Percentiles rank a stretch among this genome's conserved stretches.
Conservation (phyloP, 2,329 filamentous ascomycete species). For the Calonectria pteridis region DNA sequence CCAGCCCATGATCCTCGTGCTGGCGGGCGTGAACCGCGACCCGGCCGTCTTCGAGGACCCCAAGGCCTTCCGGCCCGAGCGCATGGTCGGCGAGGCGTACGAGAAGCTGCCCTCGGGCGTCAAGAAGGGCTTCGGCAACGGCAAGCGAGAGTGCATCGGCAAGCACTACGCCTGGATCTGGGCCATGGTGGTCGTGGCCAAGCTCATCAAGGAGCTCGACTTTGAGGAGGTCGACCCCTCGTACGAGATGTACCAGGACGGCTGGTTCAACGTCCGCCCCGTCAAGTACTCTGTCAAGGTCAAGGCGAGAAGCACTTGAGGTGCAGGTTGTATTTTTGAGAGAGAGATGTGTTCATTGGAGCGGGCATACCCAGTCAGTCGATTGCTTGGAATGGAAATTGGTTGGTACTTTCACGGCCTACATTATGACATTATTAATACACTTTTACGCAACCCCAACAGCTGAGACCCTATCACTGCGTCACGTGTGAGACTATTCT, state of each 20-base stretch:
- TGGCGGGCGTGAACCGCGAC: constrained; percentile 64
- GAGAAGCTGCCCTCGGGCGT: constrained; percentile 57
- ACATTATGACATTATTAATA: background rate
- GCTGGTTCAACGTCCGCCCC: constrained; percentile 67
- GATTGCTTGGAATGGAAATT: background rate
- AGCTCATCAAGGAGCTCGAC: constrained; percentile 59
- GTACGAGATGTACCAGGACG: constrained; percentile 59
- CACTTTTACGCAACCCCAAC: background rate
- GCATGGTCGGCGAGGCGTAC: constrained; percentile 62
- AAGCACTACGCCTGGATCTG: constrained; percentile 64
- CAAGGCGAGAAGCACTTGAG: constrained; percentile 49
- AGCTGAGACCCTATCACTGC: background rate
- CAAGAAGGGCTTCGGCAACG: constrained; percentile 66
- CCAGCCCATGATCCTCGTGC: constrained; percentile 62
- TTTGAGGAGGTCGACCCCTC: constrained; percentile 57
- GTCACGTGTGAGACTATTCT: background rate
- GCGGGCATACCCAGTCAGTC: background rate
- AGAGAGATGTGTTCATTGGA: background rate
- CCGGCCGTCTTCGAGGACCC: constrained; percentile 62
- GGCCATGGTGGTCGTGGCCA: constrained; percentile 56
- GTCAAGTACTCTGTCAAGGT: constrained; percentile 59
- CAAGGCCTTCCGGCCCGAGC: constrained; percentile 59
- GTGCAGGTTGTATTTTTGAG: too few species aligned
- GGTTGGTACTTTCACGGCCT: background rate
- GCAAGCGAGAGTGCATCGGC: constrained; percentile 65